A percentile compares a stretch with the other conserved stretches of the same genome.
Conservation (phyloP, 2,329 filamentous ascomycete genomes). For the Ramularia endophylla region DNA sequence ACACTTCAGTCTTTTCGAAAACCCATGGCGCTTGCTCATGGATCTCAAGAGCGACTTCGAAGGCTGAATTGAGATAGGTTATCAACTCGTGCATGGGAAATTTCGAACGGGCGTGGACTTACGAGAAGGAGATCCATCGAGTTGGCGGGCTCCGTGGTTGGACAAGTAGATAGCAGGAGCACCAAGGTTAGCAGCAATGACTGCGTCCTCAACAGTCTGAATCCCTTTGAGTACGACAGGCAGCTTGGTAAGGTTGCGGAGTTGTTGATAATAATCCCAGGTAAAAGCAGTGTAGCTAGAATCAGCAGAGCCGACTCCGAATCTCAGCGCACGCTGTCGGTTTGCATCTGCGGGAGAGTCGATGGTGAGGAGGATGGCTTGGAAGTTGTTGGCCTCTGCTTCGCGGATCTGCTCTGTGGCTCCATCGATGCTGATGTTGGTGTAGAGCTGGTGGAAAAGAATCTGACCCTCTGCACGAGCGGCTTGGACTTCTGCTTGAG, state of each 20-base stretch:
- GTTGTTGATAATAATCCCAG: constrained; percentile 56
- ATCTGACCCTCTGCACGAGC: constrained; percentile 28
- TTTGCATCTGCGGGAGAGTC: constrained; percentile 40
- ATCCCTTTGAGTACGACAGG: constrained; percentile 38
- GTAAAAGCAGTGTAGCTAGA: constrained; percentile 61
- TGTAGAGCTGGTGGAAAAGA: constrained; percentile 37
- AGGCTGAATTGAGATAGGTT: constrained; percentile 36
- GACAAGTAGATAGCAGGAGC: constrained; percentile 44
- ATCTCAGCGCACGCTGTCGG: constrained; percentile 55
- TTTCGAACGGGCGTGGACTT: neutral
- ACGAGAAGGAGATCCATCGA: constrained; percentile 48
- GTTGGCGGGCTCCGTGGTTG: constrained; percentile 53
- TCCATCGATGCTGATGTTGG: constrained; percentile 32
- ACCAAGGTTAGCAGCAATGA: constrained; percentile 35
- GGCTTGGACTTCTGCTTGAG: constrained; percentile 29
- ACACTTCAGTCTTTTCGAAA: constrained; percentile 35
- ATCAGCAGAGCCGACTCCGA: constrained; percentile 53
- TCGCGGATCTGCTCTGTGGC: constrained; percentile 32
- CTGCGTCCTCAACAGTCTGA: constrained; percentile 35
- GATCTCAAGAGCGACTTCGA: constrained; percentile 72
- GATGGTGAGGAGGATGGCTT: constrained; percentile 36
- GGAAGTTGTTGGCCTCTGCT: constrained; percentile 32
- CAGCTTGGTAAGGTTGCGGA: constrained; percentile 33
- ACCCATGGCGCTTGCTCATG: constrained; percentile 47
- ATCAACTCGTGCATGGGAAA: neutral